A percentile compares a stretch with the other conserved stretches of the same genome.
phyloP scores from a whole-genome alignment of 305 asterid genomes.

The Plantago rigida region DNA sequence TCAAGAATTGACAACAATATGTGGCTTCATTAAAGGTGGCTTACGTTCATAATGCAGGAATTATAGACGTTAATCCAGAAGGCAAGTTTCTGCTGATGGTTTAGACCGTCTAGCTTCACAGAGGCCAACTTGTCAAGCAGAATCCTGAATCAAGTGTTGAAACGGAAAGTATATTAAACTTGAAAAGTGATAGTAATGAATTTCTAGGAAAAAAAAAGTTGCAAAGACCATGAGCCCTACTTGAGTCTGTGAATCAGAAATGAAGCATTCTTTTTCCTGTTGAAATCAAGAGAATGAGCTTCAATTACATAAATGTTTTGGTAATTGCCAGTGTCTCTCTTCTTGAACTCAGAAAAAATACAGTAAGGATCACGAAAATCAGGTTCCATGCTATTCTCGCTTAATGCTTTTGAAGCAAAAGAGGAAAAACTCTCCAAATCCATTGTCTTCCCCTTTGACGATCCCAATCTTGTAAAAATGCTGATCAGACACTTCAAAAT shows the following conservation, averaged over 20 bases:
- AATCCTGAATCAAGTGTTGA: slow-evolving; percentile 40
- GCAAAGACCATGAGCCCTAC: slow-evolving; percentile 29
- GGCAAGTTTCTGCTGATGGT: slow-evolving; percentile 77
- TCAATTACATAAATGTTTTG: slow-evolving; percentile 39
- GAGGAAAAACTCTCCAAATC: slow-evolving; percentile 44
- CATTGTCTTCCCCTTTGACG: slow-evolving; percentile 49
- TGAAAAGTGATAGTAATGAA: not conserved
- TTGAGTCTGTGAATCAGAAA: slow-evolving; percentile 58
- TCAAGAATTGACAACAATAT: not conserved
- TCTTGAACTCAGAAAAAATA: slow-evolving; percentile 35
- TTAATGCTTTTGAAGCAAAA: slow-evolving; percentile 23
- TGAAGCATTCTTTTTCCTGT: slow-evolving; percentile 46
- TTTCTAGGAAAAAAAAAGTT: not conserved
- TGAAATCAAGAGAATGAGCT: slow-evolving; percentile 51
- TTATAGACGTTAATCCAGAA: slow-evolving; percentile 84
- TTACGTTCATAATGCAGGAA: slow-evolving; percentile 81
- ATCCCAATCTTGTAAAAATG: slow-evolving; percentile 53
- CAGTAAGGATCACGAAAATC: slow-evolving; percentile 13
- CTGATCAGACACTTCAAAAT: slow-evolving; percentile 58
- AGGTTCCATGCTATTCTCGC: slow-evolving; percentile 2
- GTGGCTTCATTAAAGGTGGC: slow-evolving; percentile 8
- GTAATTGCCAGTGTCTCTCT: slow-evolving; percentile 50
- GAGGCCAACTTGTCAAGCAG: slow-evolving; percentile 60
- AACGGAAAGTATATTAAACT: not conserved
- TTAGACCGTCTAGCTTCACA: slow-evolving; percentile 52